Evolutionary conservation across 108 stramenopile genomes (phyloP).

Genomic region (Cyclotella kingstonii): DNA sequence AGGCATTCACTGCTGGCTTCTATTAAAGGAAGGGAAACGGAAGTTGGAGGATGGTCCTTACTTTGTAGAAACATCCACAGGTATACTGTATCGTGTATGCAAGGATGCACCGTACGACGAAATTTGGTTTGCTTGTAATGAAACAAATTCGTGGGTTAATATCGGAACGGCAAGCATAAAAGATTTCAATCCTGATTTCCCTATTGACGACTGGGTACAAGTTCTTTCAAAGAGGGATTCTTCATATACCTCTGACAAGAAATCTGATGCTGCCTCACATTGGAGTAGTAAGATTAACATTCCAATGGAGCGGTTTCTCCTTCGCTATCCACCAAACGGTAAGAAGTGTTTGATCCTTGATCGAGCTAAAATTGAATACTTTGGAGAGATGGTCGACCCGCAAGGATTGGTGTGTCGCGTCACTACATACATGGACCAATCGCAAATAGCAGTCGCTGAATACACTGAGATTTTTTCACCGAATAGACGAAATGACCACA

Average conservation of each 20-base stretch:
- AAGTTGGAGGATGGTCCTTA: conserved; percentile 24
- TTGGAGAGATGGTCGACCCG: conserved; percentile 48
- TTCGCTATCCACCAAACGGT: conserved; percentile 54
- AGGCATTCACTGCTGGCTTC: conserved; percentile 71
- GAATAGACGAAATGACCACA: conserved; percentile 48
- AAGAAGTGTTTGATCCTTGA: conserved; percentile 46
- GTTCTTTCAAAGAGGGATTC: conserved; percentile 1
- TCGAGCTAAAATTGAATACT: conserved; percentile 63
- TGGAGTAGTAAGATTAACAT: conserved; percentile 47
- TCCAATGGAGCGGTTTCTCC: conserved; percentile 17
- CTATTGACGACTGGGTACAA: conserved; percentile 8
- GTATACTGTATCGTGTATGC: conserved; percentile 42
- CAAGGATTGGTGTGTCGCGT: conserved; percentile 58
- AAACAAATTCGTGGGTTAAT: conserved; percentile 77
- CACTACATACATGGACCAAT: conserved; percentile 49
- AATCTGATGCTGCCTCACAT: conserved; percentile 17
- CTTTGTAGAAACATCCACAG: conserved; percentile 78
- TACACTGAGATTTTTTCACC: conserved; percentile 50
- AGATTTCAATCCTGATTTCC: no score
- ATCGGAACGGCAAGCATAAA: conserved; percentile 10
- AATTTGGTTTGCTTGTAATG: conserved; percentile 66
- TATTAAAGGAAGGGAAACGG: conserved; percentile 58
- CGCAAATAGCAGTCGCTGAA: conserved; percentile 40
- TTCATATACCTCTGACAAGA: background rate
- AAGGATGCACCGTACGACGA: conserved; percentile 48